phyloP scores from a whole-genome alignment of 306 rosid species.

The Citrullus mucosospermus region DNA sequence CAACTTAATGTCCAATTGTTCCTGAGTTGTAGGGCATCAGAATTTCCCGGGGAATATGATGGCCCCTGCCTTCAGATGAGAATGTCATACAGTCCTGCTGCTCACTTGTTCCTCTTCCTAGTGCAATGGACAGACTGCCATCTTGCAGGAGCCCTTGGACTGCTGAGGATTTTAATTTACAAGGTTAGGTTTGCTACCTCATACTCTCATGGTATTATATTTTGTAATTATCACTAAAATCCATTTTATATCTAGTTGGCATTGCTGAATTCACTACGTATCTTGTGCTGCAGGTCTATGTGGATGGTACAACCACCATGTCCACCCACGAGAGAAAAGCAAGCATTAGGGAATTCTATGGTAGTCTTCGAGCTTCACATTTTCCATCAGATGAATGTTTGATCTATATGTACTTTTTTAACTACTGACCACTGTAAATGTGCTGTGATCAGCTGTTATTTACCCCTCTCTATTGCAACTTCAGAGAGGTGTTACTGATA shows the following conservation, averaged over 20 bases:
- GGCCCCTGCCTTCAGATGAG: constrained; percentile 99
- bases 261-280: constrained; percentile 11
- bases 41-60: constrained; percentile 75
- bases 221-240: neutral
- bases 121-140: constrained; percentile 95
- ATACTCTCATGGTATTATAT: neutral
- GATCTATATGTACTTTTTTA: neutral
- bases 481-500: constrained; percentile 67
- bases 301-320: constrained; percentile 97
- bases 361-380: constrained; percentile 22
- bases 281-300: constrained; percentile 54
- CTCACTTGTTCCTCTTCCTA: constrained; percentile 78
- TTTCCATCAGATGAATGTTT: neutral
- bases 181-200: constrained; percentile 33
- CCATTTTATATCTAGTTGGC: neutral
- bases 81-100: constrained; percentile 96
- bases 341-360: constrained; percentile 87
- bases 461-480: constrained; percentile 90
- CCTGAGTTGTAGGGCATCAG: constrained; percentile 60
- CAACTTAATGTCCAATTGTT: neutral
- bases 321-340: constrained; percentile 91
- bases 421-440: constrained; percentile 16
- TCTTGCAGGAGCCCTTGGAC: constrained; percentile 90
- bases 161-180: constrained; percentile 82
- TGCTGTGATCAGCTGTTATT: constrained; percentile 51